Evolutionary conservation across 2,329 filamentous ascomycete genomes (phyloP), one percentile per base, ranked within the genome.

Genomic region (Zalaria sp.): DNA sequence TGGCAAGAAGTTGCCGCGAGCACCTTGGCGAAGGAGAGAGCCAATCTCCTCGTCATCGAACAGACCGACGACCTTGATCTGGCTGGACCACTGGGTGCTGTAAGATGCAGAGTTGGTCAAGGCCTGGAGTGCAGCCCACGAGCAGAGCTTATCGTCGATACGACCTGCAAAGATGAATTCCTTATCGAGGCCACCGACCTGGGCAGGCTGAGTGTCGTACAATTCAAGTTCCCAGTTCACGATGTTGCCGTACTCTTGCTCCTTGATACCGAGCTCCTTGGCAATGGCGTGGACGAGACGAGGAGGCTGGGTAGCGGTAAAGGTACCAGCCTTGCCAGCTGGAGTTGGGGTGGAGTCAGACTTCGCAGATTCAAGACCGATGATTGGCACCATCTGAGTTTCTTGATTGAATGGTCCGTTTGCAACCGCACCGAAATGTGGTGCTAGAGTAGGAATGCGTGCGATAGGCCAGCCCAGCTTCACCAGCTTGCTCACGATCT

Each of bases 31-130:
- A 39, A 95, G 76, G 5, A 86, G 71, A 26, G 83, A 93, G 46
- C 91, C 91, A 46, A 98, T 93, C 62, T 98, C 91, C 62, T 98
- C 91, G 54, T 95, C 83, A 57, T 96, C 91, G 56, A 96, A 96
- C 53, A 95, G 79, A n/a, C 82, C 87, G 31, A 91, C 84, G 42
- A 95, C 71, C 64, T 93, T 93, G 62, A 96, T 78, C 41, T 81
- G 74, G 9, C 80, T 73, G 46, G 81, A 77, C 35, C 58, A 47
- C 57, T 65, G 57, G 1, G 67, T 57, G 34, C 65, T 67, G n/a
- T 79, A 71, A 43, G 77, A 73, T 6, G 67, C 59, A 35, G 57
- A 50, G 61, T 68, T 61, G 27, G 95, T 69, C 0, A 98, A 77
- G 3, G 78, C 88, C 60, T 88, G 79, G 40, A 95, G 72, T 5